A percentile compares a stretch with the other conserved stretches of the same genome.
These are phyloP conservation scores for Musa acuminata DNA, from an alignment of 176 grass and related monocot species.

Conservation along the genomic window DNA sequence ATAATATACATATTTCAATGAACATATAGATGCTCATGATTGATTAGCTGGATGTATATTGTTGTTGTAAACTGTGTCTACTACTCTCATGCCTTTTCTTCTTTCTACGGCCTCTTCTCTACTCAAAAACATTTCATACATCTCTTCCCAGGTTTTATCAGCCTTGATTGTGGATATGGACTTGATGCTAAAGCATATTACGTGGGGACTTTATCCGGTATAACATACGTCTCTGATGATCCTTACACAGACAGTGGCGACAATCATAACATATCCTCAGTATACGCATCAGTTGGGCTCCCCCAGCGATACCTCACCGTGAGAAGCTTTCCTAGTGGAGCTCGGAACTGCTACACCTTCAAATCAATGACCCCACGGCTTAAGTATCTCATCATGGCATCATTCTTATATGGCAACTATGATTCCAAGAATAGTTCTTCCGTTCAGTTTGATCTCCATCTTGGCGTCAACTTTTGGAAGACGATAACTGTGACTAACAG, in stretches of 20 bases:
- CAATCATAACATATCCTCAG: background rate
- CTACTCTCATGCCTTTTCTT: no score
- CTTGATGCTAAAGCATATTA: background rate
- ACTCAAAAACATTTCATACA: background rate
- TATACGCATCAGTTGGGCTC: background rate
- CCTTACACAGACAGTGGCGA: slow-evolving; percentile 1
- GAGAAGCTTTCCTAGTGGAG: slow-evolving; percentile 10
- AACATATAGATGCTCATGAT: no score
- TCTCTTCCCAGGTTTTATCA: slow-evolving; percentile 10
- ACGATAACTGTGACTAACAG: background rate
- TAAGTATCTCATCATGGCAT: slow-evolving; percentile 10
- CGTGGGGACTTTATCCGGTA: background rate
- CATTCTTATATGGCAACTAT: slow-evolving; percentile 18
- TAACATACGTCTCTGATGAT: background rate
- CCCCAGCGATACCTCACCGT: background rate
- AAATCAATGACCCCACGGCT: background rate
- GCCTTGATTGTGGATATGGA: slow-evolving; percentile 19
- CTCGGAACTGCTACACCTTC: slow-evolving; percentile 20
- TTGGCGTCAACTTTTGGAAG: slow-evolving; percentile 7
- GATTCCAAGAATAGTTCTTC: background rate
- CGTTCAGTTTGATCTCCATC: slow-evolving; percentile 1
- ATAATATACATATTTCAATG: no score
- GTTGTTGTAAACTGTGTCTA: no score
- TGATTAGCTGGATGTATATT: no score
- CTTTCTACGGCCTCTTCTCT: no score